Conservation (phyloP, 2,329 filamentous ascomycete genomes). For the Bipolaris victoriae region DNA sequence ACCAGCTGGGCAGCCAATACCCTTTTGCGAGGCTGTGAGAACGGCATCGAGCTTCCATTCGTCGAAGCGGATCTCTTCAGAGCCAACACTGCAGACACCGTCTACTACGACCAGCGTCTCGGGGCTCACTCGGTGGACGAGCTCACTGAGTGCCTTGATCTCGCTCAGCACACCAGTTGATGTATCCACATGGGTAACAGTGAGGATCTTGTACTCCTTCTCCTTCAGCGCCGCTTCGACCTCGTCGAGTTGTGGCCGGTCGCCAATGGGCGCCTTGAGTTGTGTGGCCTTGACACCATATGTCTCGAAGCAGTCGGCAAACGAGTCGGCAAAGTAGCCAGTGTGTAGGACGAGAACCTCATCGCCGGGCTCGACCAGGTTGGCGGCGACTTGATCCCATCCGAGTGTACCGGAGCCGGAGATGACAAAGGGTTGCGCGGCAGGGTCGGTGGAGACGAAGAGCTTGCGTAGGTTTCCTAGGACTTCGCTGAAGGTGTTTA, state of each 20-base stretch:
- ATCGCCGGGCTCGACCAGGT: slow-evolving; percentile 87
- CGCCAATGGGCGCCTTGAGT: slow-evolving; percentile 86
- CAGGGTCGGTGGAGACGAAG: slow-evolving; percentile 84
- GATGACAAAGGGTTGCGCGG: slow-evolving; percentile 89
- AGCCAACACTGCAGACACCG: slow-evolving; percentile 95
- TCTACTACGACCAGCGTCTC: slow-evolving; percentile 92
- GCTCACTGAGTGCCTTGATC: slow-evolving; percentile 79
- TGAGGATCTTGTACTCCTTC: slow-evolving; percentile 93
- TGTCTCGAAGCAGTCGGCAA: slow-evolving; percentile 87
- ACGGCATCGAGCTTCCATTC: slow-evolving; percentile 93
- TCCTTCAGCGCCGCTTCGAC: slow-evolving; percentile 86
- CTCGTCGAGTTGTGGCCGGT: slow-evolving; percentile 82
- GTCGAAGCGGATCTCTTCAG: slow-evolving; percentile 95
- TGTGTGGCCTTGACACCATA: slow-evolving; percentile 92
- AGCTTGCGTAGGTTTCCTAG: slow-evolving; percentile 87
- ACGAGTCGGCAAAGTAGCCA: slow-evolving; percentile 96
- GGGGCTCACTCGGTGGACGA: slow-evolving; percentile 85
- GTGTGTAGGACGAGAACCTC: slow-evolving; percentile 92
- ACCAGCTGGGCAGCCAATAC: slow-evolving; percentile 92
- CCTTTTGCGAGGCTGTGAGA: slow-evolving; percentile 94
- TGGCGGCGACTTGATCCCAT: slow-evolving; percentile 96
- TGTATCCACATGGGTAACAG: slow-evolving; percentile 96
- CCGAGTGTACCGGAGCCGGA: slow-evolving; percentile 94
- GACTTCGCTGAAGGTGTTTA: slow-evolving; percentile 88
- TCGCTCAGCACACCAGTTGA: slow-evolving; percentile 95